Evolutionary conservation across 495 filamentous ascomycete genomes (phyloP), one percentile per base, ranked within the genome.

Genomic region (Penicillium angulare): DNA sequence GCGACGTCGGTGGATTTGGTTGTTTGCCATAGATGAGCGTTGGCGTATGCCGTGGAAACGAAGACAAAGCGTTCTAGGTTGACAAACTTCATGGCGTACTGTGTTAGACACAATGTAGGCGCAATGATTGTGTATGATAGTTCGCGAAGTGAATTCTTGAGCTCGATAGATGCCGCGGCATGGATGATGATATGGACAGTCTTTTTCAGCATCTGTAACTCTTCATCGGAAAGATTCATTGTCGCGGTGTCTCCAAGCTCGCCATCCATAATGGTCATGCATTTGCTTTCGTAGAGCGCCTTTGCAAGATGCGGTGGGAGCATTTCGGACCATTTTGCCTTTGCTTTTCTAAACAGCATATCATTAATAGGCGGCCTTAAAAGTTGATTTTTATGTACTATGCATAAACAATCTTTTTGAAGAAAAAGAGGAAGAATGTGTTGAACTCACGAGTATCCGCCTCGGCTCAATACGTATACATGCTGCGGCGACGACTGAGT

Each of bases 211-310:
- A 64, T 61, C 29, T 64, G 61, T 0, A 64, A 21, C 10, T 42
- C 43, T 0, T 55, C 50, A 17, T 64, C 58, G 10, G 55, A 38
- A n/a, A 64, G 47, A 42, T 50, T 23, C 61, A 64, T 64, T 18
- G 55, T 64, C n/a, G 61, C 58, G 0, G 61, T 64, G 18, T 64
- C 47, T 12, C 61, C 61, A 15, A 64, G 16, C 41, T 64, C 61
- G 21, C 61, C 61, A 24, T 64, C 61, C 18, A 64, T 40, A 23
- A 64, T 46, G 0, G 58, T 64, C 21, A 64, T 45, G 22, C 50
- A 18, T 2, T 51, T 16, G 47, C 52, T 61, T 1, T 53, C 27
- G 16, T 29, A 47, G 9, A 64, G 50, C 8, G 21, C 22, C 1
- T 55, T 45, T 8, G 55, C 58, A 10, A 45, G 15, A 0, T 47